These are phyloP conservation scores for Neotropicomus parvogracilis DNA, from an alignment of 1,284 basidiomycete genomes.

Conservation along the genomic window DNA sequence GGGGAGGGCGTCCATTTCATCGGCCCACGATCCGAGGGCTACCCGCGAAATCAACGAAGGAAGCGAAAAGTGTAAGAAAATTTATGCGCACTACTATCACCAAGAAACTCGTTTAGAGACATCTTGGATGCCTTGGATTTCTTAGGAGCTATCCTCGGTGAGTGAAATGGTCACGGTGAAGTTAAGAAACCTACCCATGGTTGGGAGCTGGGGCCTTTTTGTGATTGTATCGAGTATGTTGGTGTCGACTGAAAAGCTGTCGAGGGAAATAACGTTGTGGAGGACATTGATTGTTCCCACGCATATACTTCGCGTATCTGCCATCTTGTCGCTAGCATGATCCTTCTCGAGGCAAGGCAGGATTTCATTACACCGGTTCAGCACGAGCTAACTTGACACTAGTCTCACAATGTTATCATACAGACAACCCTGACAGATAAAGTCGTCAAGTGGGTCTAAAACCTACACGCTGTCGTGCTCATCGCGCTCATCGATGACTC, in stretches of 20 bases:
- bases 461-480: slow-evolving; percentile 2
- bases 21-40: slow-evolving; percentile 93
- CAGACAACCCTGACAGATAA: slow-evolving; percentile 90
- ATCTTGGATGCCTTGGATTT: slow-evolving; percentile 81
- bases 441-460: slow-evolving; percentile 63
- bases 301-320: slow-evolving; percentile 5
- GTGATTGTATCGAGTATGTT: slow-evolving; percentile 9
- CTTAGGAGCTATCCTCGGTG: slow-evolving; percentile 62
- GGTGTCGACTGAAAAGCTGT: slow-evolving; percentile 14
- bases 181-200: slow-evolving; percentile 24
- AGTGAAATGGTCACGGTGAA: slow-evolving; percentile 7
- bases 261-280: slow-evolving; percentile 25
- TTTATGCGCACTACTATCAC: slow-evolving; percentile 62
- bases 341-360: slow-evolving; percentile 61
- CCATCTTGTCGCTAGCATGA: slow-evolving; percentile 48
- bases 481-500: slow-evolving; percentile 15
- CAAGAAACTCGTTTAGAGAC: slow-evolving; percentile 86
- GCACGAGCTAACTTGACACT: slow-evolving; percentile 12
- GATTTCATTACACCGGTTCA: slow-evolving; percentile 6
- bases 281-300: slow-evolving; percentile 31
- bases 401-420: slow-evolving; percentile 93
- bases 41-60: slow-evolving; percentile 18
- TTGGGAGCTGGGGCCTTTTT: slow-evolving; percentile 14
- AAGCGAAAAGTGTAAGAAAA: slow-evolving; percentile 17
- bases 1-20: slow-evolving; percentile 89